A percentile compares a stretch with the other conserved stretches of the same genome.
These are phyloP conservation scores for Verticillium isaacii DNA, from an alignment of 2,329 filamentous ascomycete species.

Conservation along the genomic window DNA sequence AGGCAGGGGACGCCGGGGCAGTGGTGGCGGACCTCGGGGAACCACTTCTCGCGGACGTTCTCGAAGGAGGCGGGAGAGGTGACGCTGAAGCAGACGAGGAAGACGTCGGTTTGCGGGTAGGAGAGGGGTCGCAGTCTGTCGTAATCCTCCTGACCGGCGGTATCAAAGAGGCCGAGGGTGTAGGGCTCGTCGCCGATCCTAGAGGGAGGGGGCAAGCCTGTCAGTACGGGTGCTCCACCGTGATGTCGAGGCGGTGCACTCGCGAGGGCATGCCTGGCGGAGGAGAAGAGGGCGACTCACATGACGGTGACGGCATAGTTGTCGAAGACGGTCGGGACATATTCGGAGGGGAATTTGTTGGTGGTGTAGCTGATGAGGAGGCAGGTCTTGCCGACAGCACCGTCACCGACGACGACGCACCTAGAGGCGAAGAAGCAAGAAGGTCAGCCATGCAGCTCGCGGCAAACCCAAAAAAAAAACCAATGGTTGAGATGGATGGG, in stretches of 20 bases:
- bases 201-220: conserved; percentile 7
- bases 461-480: neutral
- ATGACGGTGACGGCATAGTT: conserved; percentile 99
- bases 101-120: conserved; percentile 97
- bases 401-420: conserved; percentile 98
- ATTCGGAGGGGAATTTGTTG: conserved; percentile 99
- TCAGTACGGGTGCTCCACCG: neutral
- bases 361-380: conserved; percentile 98
- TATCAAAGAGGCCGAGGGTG: conserved; percentile 96
- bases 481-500: neutral
- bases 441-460: neutral
- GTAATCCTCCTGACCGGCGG: conserved; percentile 98
- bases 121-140: conserved; percentile 93
- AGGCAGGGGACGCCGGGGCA: conserved; percentile 96
- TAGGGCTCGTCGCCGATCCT: conserved; percentile 99
- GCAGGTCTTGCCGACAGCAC: conserved; percentile 99
- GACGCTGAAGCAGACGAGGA: conserved; percentile 98
- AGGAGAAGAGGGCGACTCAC: conserved; percentile 55
- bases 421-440: conserved; percentile 38
- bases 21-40: conserved; percentile 97
- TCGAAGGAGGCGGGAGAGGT: conserved; percentile 97
- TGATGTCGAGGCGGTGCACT: neutral
- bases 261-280: neutral
- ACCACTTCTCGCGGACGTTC: conserved; percentile 99
- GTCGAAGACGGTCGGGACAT: conserved; percentile 98